These are phyloP conservation scores for Theobroma grandiflorum DNA, from an alignment of 441 rosid genomes.

Conservation along the genomic window DNA sequence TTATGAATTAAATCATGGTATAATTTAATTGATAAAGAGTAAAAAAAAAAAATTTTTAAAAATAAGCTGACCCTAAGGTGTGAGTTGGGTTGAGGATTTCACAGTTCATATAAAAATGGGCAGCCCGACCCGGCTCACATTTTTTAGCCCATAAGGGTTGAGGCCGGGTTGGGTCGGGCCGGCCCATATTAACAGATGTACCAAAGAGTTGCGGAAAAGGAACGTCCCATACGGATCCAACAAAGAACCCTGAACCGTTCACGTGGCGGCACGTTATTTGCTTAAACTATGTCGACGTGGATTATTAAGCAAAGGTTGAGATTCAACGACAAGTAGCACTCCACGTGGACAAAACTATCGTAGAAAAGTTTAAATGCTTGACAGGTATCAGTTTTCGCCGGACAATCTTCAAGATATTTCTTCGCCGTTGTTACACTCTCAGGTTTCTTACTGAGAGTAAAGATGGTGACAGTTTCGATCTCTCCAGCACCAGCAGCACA, in stretches of 20 bases:
- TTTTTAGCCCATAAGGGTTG: no score
- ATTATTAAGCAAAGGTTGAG: neutral
- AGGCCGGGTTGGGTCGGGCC: no score
- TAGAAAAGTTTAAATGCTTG: neutral
- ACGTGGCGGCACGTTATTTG: constrained; percentile 20
- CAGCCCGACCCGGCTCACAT: no score
- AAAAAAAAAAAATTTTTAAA: no score
- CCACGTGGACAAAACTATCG: neutral
- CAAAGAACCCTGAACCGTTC: constrained; percentile 19
- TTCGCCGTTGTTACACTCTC: neutral
- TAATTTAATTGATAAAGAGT: no score
- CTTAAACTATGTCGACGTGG: neutral
- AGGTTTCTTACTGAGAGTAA: neutral
- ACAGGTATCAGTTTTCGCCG: neutral
- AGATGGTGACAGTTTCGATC: constrained; percentile 46
- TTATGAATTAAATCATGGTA: no score
- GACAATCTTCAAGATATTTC: neutral
- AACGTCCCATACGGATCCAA: neutral
- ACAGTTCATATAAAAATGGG: no score
- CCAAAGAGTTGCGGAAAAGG: no score
- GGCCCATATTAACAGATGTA: no score
- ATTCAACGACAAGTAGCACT: neutral
- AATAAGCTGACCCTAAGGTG: no score
- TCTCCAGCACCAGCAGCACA: constrained; percentile 33
- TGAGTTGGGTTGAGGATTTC: no score